Conservation (phyloP, 2,329 filamentous ascomycete species). For the Pyrenochaeta sp. region DNA sequence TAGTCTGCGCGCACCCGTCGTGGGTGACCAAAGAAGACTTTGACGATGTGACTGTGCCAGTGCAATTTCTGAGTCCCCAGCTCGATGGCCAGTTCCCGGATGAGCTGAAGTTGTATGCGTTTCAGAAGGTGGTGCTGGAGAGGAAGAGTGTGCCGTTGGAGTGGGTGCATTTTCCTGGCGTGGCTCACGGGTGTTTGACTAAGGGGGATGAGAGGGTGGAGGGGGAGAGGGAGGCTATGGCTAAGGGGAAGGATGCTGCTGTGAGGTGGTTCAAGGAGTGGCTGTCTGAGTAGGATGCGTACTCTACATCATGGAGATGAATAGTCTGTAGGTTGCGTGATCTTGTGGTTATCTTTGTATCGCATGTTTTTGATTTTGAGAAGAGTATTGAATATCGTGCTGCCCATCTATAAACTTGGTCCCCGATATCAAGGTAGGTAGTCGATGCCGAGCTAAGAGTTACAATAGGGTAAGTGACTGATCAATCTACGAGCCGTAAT, state of each 20-base stretch:
- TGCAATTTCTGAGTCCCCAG: constrained; percentile 30
- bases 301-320: no score
- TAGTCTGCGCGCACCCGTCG: constrained; percentile 29
- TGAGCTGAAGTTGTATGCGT: constrained; percentile 33
- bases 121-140: constrained; percentile 21
- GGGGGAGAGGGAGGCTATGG: constrained; percentile 25
- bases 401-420: no score
- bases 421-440: no score
- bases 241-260: constrained; percentile 24
- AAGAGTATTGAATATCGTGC: no score
- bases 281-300: constrained; percentile 7
- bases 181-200: constrained; percentile 30
- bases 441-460: no score
- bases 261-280: constrained; percentile 20
- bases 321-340: no score
- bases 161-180: constrained; percentile 33
- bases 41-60: constrained; percentile 20
- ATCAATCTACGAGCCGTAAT: no score
- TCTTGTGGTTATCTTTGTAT: no score
- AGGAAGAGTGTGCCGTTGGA: constrained; percentile 23
- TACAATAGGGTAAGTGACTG: no score
- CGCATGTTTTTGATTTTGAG: no score
- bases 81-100: constrained; percentile 24
- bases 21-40: constrained; percentile 26
- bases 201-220: constrained; percentile 23